These are phyloP conservation scores for Zymoseptoria brevis DNA, from an alignment of 2,329 filamentous ascomycete species.

Conservation along the genomic window DNA sequence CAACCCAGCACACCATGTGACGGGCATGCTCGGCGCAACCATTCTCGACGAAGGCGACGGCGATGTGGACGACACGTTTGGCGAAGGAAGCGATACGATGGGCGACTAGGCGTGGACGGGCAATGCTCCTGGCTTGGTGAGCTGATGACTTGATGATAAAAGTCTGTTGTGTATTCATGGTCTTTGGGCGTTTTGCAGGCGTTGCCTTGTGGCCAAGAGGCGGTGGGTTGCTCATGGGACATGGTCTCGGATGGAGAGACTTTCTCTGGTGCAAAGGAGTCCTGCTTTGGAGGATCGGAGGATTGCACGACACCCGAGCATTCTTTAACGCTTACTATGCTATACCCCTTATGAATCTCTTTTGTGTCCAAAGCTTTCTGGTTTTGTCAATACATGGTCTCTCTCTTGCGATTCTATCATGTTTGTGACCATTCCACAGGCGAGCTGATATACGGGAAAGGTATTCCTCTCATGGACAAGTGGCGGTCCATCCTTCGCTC, in stretches of 20 bases:
- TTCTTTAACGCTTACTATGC: slow-evolving; percentile 1
- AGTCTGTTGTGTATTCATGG: not conserved
- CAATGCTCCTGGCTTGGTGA: not conserved
- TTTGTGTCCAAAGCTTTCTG: not conserved
- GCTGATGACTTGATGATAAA: not conserved
- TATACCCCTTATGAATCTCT: not conserved
- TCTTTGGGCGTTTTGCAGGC: not conserved
- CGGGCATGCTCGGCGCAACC: slow-evolving; percentile 31
- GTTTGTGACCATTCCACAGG: not conserved
- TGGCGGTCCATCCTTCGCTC: no score
- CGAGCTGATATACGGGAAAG: no score
- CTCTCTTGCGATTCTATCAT: not conserved
- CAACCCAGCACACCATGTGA: slow-evolving; percentile 28
- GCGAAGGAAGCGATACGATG: slow-evolving; percentile 40
- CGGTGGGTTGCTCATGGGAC: not conserved
- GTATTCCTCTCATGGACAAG: no score
- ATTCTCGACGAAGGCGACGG: slow-evolving; percentile 34
- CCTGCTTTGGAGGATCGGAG: no score
- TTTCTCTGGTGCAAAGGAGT: not conserved
- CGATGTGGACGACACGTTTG: slow-evolving; percentile 36
- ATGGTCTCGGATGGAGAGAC: not conserved
- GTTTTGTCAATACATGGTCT: not conserved
- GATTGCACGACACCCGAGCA: not conserved
- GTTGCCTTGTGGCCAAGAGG: not conserved
- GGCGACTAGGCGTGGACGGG: slow-evolving; percentile 14